Conservation (phyloP, 1,284 basidiomycete species). For the Marasmius sp. region DNA sequence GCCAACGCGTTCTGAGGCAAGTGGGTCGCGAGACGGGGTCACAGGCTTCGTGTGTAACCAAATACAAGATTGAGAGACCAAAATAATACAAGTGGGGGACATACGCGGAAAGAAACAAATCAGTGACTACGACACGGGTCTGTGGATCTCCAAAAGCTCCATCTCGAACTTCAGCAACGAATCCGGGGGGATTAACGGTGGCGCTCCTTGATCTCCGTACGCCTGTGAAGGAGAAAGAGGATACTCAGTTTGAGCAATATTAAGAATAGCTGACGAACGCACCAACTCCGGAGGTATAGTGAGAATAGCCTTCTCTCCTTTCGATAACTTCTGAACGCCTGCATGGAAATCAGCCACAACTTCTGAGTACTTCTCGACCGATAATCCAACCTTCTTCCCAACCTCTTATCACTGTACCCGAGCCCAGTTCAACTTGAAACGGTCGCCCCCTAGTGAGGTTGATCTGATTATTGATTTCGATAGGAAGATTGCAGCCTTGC, state of each 20-base stretch:
- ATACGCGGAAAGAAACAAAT: background rate
- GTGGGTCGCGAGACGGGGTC: too few species aligned
- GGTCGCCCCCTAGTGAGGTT: slow-evolving; percentile 35
- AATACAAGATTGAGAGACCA: background rate
- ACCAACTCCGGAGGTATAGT: slow-evolving; percentile 54
- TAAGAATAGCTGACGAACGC: slow-evolving; percentile 8
- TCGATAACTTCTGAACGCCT: slow-evolving; percentile 62
- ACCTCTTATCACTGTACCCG: slow-evolving; percentile 67
- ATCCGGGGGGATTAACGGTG: slow-evolving; percentile 65
- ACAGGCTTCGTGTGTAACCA: background rate
- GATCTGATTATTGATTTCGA: slow-evolving; percentile 3
- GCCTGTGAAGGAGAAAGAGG: slow-evolving; percentile 31
- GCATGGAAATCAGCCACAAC: slow-evolving; percentile 6
- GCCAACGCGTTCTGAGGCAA: background rate
- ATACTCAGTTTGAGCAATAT: slow-evolving; percentile 7
- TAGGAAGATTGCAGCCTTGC: background rate
- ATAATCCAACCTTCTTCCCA: slow-evolving; percentile 66
- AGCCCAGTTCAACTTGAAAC: slow-evolving; percentile 62
- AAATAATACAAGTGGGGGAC: background rate
- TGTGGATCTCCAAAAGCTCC: slow-evolving; percentile 54
- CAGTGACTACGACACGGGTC: slow-evolving; percentile 2
- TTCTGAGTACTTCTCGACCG: background rate
- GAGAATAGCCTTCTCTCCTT: slow-evolving; percentile 64
- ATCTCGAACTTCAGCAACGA: slow-evolving; percentile 65
- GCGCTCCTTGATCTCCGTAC: slow-evolving; percentile 58